Conservation (phyloP, 352 stramenopile species). For the Globisporangium yorkense region DNA sequence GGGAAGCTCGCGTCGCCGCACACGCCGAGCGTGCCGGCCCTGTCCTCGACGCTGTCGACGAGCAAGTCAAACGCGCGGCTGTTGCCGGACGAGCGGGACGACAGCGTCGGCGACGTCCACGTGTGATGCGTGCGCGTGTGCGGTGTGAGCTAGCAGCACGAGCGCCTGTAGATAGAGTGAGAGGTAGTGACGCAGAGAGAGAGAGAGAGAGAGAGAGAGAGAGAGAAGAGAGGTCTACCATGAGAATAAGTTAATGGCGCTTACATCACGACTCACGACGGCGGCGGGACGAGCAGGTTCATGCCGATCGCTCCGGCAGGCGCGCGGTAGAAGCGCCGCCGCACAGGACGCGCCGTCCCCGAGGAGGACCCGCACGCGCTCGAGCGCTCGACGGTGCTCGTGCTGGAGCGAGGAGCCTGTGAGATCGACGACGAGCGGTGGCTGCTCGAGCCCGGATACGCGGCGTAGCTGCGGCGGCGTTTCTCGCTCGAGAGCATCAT, state of each 20-base stretch:
- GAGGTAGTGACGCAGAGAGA: too few relatives aligned
- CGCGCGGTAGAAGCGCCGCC: conserved; percentile 52
- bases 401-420: too few relatives aligned
- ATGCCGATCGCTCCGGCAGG: conserved; percentile 13
- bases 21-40: conserved; percentile 18
- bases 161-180: too few relatives aligned
- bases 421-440: background rate
- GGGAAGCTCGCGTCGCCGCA: conserved; percentile 44
- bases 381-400: too few relatives aligned
- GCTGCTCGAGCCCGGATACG: conserved; percentile 11
- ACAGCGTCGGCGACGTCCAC: conserved; percentile 10
- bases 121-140: conserved; percentile 13
- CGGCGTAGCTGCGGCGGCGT: conserved; percentile 21
- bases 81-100: conserved; percentile 21
- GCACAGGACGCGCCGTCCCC: conserved; percentile 20
- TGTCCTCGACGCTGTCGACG: conserved; percentile 55
- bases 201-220: too few relatives aligned
- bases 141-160: too few relatives aligned
- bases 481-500: conserved; percentile 24
- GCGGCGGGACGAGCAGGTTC: conserved; percentile 18
- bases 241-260: background rate
- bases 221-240: too few relatives aligned
- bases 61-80: conserved; percentile 48
- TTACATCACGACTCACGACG: conserved; percentile 13
- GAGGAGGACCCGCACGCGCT: conserved; percentile 11